Conservation (phyloP, 345 rosid species). For the Bruguiera parviflora region DNA sequence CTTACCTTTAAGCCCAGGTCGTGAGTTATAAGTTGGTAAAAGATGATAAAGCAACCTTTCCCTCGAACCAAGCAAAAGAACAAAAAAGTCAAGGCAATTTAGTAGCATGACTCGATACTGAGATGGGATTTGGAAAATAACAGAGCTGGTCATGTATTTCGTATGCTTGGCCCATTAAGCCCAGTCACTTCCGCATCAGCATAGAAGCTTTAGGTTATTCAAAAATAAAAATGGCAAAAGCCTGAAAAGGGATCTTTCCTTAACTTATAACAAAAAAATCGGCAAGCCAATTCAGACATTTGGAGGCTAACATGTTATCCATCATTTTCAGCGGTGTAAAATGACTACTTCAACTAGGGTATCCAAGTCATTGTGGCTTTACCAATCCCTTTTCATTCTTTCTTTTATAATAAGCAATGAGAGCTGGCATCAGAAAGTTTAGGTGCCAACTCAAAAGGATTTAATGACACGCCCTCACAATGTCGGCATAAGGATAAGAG, state of each 20-base stretch:
- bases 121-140: too few relatives aligned
- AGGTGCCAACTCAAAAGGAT: slow-evolving; percentile 47
- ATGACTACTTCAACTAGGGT: background rate
- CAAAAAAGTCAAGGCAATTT: too few relatives aligned
- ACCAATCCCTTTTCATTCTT: background rate
- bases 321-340: background rate
- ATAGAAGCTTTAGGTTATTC: background rate
- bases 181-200: background rate
- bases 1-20: too few relatives aligned
- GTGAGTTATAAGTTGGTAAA: too few relatives aligned
- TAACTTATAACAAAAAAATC: background rate
- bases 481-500: background rate
- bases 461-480: slow-evolving; percentile 24
- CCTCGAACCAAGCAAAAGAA: too few relatives aligned
- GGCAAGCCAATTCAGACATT: background rate
- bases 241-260: background rate
- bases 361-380: slow-evolving; percentile 1
- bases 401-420: background rate
- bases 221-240: background rate
- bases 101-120: too few relatives aligned
- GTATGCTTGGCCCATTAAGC: too few relatives aligned
- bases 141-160: too few relatives aligned
- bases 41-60: too few relatives aligned
- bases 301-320: background rate
- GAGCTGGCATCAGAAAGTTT: slow-evolving; percentile 41